Conservation (phyloP, 2,329 filamentous ascomycete species). For the Botrytis deweyae region DNA sequence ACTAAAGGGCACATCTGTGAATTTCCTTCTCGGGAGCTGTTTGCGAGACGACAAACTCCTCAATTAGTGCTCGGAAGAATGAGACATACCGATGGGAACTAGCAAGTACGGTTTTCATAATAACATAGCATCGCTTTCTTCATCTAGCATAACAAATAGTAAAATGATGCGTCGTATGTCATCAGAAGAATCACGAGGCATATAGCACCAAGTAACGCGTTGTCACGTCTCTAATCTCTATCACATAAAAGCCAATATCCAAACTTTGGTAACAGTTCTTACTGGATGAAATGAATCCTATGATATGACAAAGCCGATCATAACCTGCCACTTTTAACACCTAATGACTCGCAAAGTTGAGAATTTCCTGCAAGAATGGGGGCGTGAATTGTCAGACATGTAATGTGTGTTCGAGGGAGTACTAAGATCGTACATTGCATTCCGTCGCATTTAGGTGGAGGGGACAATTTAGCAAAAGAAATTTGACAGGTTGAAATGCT, state of each 20-base stretch:
- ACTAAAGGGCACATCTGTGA: neutral
- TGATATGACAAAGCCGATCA: neutral
- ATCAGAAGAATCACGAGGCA: slow-evolving; percentile 10
- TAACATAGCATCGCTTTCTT: neutral
- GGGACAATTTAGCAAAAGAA: neutral
- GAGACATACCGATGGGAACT: neutral
- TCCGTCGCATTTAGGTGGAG: neutral
- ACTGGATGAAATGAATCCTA: neutral
- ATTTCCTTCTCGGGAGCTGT: neutral
- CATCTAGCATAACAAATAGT: neutral
- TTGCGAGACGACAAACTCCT: neutral
- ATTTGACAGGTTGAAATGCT: neutral
- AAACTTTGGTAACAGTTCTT: neutral
- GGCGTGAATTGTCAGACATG: neutral
- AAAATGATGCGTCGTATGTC: neutral
- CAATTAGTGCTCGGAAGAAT: neutral
- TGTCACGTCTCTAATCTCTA: neutral
- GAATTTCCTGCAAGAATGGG: neutral
- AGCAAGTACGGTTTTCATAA: neutral
- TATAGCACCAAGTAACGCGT: neutral
- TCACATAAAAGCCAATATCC: neutral
- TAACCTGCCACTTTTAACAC: neutral
- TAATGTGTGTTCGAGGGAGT: neutral
- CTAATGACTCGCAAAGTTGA: neutral
- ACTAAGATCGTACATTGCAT: neutral